phyloP scores from a whole-genome alignment of 23 red algal species.

The Agarophyton chilense region DNA sequence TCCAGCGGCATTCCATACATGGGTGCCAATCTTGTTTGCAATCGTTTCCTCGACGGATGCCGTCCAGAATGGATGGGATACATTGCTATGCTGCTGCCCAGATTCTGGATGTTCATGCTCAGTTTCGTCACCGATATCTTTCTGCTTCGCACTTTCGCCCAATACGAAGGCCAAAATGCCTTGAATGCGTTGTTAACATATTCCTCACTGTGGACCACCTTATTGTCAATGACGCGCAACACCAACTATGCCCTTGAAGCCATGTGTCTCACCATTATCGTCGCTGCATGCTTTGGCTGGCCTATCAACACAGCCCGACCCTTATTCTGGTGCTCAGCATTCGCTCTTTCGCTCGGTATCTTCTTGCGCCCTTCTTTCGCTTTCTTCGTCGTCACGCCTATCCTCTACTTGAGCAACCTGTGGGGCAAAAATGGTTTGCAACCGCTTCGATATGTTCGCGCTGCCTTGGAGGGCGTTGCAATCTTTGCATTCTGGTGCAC shows the following conservation, averaged over 20 bases:
- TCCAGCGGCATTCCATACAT: constrained; percentile 70
- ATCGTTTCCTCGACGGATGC: constrained; percentile 11
- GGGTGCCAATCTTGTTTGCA: constrained; percentile 57
- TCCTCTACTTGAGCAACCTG: constrained; percentile 54
- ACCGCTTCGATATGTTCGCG: constrained; percentile 61
- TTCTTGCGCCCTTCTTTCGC: constrained; percentile 72
- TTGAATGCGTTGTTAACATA: constrained; percentile 57
- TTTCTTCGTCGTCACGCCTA: constrained; percentile 25
- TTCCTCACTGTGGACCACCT: constrained; percentile 52
- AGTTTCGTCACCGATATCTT: constrained; percentile 52
- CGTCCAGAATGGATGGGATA: constrained; percentile 31
- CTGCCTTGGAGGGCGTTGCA: constrained; percentile 57
- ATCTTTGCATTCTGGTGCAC: constrained; percentile 65
- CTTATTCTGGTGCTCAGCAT: constrained; percentile 57
- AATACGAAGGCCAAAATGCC: constrained; percentile 60
- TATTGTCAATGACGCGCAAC: constrained; percentile 71
- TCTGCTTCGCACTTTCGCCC: constrained; percentile 48
- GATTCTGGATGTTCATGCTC: constrained; percentile 76
- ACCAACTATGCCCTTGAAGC: constrained; percentile 76
- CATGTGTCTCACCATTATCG: constrained; percentile 52
- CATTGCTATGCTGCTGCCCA: constrained; percentile 44
- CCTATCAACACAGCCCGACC: constrained; percentile 42
- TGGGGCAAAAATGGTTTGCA: constrained; percentile 49
- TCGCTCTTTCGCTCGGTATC: constrained; percentile 60
- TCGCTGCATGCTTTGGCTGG: constrained; percentile 73